Percentiles rank a stretch among this genome's conserved stretches.
Conservation (phyloP, 164 flowering plant genomes). For the Kalanchoe fedtschenkoi region DNA sequence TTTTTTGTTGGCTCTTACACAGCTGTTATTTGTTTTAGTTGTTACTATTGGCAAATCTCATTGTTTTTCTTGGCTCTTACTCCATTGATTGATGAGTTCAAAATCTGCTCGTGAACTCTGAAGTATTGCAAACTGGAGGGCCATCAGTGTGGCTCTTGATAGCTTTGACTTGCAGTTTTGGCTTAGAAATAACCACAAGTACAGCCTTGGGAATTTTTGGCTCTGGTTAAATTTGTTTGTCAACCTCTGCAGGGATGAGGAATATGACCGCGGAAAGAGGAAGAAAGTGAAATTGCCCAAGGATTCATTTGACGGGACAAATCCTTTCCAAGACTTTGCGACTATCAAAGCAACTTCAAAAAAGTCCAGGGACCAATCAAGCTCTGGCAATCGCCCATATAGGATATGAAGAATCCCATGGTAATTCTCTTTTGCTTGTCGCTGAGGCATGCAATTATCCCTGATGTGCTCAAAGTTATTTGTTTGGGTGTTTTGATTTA, state of each 20-base stretch:
- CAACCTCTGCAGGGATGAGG: constrained; percentile 62
- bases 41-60: background rate
- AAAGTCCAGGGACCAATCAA: constrained; percentile 27
- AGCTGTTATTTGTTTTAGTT: background rate
- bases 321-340: constrained; percentile 70
- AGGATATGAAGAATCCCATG: constrained; percentile 36
- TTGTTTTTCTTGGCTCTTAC: background rate
- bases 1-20: too few relatives aligned
- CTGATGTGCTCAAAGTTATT: background rate
- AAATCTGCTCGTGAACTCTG: background rate
- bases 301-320: constrained; percentile 39
- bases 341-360: constrained; percentile 27
- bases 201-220: background rate
- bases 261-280: constrained; percentile 75
- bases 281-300: constrained; percentile 49
- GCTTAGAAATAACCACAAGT: too few relatives aligned
- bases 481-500: background rate
- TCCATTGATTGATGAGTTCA: background rate
- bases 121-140: background rate
- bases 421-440: background rate
- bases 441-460: background rate
- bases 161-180: background rate
- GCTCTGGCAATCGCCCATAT: constrained; percentile 44
- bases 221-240: background rate
- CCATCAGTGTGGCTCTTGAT: background rate